Conservation (phyloP, 129 eudicot species). For the Tagetes patula region DNA sequence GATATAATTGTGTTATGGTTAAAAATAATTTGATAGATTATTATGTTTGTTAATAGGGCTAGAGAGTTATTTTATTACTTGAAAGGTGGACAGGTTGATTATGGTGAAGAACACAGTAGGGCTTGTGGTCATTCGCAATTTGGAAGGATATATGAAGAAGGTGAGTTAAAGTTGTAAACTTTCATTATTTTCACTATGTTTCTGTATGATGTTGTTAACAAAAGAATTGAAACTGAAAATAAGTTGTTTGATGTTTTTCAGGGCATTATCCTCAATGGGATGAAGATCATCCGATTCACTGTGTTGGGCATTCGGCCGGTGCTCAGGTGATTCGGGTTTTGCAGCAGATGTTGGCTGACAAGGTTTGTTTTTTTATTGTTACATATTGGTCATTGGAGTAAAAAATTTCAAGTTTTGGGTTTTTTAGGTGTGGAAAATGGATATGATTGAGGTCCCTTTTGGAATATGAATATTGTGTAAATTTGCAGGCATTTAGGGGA, state of each 20-base stretch:
- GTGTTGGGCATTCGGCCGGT: conserved; percentile 98
- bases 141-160: conserved; percentile 75
- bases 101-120: conserved; percentile 94
- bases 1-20: background rate
- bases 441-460: background rate
- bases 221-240: background rate
- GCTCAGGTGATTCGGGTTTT: conserved; percentile 86
- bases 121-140: conserved; percentile 89
- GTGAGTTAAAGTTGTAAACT: conserved; percentile 14
- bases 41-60: conserved; percentile 58
- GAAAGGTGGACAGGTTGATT: conserved; percentile 96
- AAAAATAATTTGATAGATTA: conserved; percentile 5
- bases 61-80: conserved; percentile 86
- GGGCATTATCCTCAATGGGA: conserved; percentile 96
- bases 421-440: background rate
- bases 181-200: background rate
- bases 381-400: background rate
- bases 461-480: background rate
- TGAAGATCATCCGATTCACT: conserved; percentile 95
- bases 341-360: conserved; percentile 96
- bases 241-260: conserved; percentile 37
- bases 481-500: conserved; percentile 77
- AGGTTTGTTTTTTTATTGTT: conserved; percentile 46
- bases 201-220: background rate
- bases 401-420: background rate